Evolutionary conservation across 208 protist genomes (phyloP), one percentile per base, ranked within the genome.

Genomic region (Crithidia mellificae): DNA sequence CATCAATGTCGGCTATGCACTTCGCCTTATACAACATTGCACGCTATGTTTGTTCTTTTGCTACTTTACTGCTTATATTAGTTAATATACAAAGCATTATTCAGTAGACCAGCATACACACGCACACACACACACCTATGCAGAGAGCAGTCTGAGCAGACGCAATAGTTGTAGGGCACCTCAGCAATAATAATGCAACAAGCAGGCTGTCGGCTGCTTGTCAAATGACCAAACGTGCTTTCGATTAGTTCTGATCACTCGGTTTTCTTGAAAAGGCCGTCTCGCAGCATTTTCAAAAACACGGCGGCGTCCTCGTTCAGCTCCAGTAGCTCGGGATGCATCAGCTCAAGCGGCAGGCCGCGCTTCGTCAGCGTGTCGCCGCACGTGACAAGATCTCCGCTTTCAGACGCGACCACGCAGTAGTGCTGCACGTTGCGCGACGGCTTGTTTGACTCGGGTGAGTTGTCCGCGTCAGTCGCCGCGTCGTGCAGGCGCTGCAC

Each of bases 351-450:
- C 53, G 89, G 84, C 25, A 95, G 47, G 0, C 89, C 89, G 3
- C 83, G 81, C 71, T 87, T 90, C 56, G 71, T 68, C 52, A 85
- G 25, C 2, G 77, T 71, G 49, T 93, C 88, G 0, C 58, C 63
- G 41, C 78, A 87, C 14, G 56, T 63, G 22, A 74, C 68, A 27
- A 94, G 66, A 66, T 92, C 89, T 2, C 57, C 30, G 27, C 74
- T 70, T 34, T 92, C 89, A 0, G 85, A 81, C 17, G 89, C 85
- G 56, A 92, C 69, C 12, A 91, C 84, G 49, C 85, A 91, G 72
- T 82, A 94, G 34, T 85, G 75, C 38, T 65, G 64, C n/a, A 75
- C 57, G 30, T 66, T 27, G 17, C 47, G 54, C 9, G 55, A 65
- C 3, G 63, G 70, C 29, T 69, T 76, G 62, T 76, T 76, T 17